Conservation (phyloP, 148 eudicot species). For the Pouteria glomerata region DNA sequence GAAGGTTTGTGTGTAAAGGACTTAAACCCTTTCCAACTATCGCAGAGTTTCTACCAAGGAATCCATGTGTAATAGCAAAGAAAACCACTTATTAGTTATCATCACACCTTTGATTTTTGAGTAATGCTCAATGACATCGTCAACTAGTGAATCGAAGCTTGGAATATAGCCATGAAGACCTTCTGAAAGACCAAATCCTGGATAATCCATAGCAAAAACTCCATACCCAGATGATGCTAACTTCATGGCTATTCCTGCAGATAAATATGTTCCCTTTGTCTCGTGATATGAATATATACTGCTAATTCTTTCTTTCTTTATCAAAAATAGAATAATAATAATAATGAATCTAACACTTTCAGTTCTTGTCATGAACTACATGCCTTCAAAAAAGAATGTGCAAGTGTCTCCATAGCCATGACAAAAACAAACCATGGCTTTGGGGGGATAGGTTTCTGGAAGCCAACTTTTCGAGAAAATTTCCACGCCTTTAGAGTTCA, state of each 20-base stretch:
- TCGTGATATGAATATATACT: conserved; percentile 13
- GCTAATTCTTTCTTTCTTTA: background rate
- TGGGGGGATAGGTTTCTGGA: conserved; percentile 54
- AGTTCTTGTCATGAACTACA: conserved; percentile 33
- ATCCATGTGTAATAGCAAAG: background rate
- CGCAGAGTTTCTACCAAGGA: background rate
- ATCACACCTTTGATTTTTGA: conserved; percentile 69
- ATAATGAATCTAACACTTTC: too few species aligned
- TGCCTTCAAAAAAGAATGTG: conserved; percentile 94
- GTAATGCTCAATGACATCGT: conserved; percentile 78
- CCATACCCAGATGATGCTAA: conserved; percentile 80
- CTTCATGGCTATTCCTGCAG: conserved; percentile 84
- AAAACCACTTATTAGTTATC: background rate
- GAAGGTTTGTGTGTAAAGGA: background rate
- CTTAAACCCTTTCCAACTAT: background rate
- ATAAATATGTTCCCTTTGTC: conserved; percentile 20
- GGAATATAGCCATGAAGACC: conserved; percentile 89
- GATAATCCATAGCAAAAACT: conserved; percentile 89
- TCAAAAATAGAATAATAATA: too few species aligned
- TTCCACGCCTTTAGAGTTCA: conserved; percentile 74
- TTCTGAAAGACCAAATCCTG: conserved; percentile 98
- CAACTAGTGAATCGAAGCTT: conserved; percentile 66
- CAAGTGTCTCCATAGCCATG: conserved; percentile 99
- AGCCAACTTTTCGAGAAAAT: conserved; percentile 88
- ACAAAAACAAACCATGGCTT: conserved; percentile 68